Evolutionary conservation across 352 stramenopile genomes (phyloP).

Genomic region (Pythium brassicae): DNA sequence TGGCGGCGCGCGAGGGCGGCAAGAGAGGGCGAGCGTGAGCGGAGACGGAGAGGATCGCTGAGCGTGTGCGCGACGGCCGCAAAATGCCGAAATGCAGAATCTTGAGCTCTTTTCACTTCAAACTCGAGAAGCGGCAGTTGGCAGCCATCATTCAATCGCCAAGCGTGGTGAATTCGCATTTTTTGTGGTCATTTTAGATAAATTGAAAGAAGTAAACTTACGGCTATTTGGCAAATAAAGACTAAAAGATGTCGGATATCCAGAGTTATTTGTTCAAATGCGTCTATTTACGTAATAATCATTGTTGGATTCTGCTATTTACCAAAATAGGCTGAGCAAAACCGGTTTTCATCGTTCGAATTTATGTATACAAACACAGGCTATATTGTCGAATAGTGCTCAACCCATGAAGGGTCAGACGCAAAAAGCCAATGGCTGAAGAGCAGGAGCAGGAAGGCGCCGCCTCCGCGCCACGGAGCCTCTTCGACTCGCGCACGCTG

Average conservation of each 20-base stretch:
- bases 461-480: conserved; percentile 22
- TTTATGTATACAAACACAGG: too few species aligned
- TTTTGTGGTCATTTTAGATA: not conserved
- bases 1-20: too few species aligned
- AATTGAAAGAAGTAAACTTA: too few species aligned
- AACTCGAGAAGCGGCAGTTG: conserved; percentile 1
- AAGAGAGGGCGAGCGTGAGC: not conserved
- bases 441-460: not conserved
- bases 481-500: conserved; percentile 43
- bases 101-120: not conserved
- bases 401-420: not conserved
- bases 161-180: not conserved
- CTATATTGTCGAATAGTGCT: too few species aligned
- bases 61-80: not conserved
- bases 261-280: not conserved
- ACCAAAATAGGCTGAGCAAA: not conserved
- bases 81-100: not conserved
- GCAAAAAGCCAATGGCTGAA: not conserved
- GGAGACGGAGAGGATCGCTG: not conserved
- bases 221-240: too few species aligned
- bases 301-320: not conserved
- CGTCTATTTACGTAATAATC: not conserved
- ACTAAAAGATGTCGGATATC: not conserved
- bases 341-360: not conserved
- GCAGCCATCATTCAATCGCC: not conserved